These are phyloP conservation scores for Vitis hybrid DNA, from an alignment of 177 flowering plant genomes.

Conservation along the genomic window DNA sequence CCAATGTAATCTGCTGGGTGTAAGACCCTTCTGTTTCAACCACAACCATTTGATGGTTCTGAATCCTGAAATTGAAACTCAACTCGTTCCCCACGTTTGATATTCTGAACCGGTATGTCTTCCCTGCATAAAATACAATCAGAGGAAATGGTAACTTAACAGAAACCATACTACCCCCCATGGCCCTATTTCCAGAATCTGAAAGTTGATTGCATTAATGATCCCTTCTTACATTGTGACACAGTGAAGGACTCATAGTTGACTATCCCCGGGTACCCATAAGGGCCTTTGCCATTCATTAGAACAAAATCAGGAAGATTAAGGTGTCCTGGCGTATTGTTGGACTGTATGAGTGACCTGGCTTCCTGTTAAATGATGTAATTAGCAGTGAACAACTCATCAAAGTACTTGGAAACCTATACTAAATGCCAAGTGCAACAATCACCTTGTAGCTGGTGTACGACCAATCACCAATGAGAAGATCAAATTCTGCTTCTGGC, in stretches of 20 bases:
- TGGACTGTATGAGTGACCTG: slow-evolving; percentile 12
- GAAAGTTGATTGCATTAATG: neutral
- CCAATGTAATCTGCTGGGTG: slow-evolving; percentile 44
- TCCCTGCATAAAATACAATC: slow-evolving; percentile 29
- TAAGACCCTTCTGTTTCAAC: slow-evolving; percentile 78
- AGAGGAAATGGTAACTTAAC: neutral
- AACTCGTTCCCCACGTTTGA: slow-evolving; percentile 50
- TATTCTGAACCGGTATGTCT: slow-evolving; percentile 54
- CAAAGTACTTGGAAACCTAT: no score
- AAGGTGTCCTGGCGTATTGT: neutral
- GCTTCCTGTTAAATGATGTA: slow-evolving; percentile 4
- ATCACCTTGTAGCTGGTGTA: slow-evolving; percentile 27
- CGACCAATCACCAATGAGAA: slow-evolving; percentile 51
- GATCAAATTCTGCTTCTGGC: slow-evolving; percentile 46
- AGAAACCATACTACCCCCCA: no score
- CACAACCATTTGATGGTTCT: slow-evolving; percentile 53
- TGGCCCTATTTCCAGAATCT: neutral
- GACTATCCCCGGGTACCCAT: slow-evolving; percentile 6
- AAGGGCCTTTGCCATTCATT: slow-evolving; percentile 47
- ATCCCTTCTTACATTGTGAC: slow-evolving; percentile 24
- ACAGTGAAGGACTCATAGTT: slow-evolving; percentile 30
- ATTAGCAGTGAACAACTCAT: neutral
- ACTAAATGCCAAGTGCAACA: neutral
- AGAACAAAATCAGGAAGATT: slow-evolving; percentile 25
- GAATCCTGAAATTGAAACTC: slow-evolving; percentile 59